A percentile compares a stretch with the other conserved stretches of the same genome.
phyloP scores from a whole-genome alignment of 805 yeast species.

The Candida ficus region DNA sequence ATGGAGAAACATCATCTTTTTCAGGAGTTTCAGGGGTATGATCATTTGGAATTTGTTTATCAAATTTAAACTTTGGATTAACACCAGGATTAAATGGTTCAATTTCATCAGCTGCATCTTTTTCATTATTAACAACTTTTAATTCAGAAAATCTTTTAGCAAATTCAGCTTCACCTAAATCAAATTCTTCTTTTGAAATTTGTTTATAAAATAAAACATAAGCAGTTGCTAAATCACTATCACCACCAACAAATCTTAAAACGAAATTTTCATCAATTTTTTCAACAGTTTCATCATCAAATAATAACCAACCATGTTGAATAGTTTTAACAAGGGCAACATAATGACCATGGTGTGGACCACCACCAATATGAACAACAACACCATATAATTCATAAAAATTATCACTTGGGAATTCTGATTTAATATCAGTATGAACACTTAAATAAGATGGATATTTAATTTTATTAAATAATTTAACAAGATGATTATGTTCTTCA shows the following conservation, averaged over 20 bases:
- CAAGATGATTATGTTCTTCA: conserved; percentile 74
- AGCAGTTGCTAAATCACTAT: conserved; percentile 85
- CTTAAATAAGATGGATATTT: conserved; percentile 71
- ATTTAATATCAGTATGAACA: conserved; percentile 41
- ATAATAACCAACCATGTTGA: conserved; percentile 80
- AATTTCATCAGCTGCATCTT: background rate
- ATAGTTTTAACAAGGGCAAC: conserved; percentile 79
- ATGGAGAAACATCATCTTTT: conserved; percentile 16
- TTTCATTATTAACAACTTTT: background rate
- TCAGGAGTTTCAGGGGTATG: background rate
- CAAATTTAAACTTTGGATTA: conserved; percentile 5
- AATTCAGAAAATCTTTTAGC: background rate
- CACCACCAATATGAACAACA: conserved; percentile 94
- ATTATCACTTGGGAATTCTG: conserved; percentile 47
- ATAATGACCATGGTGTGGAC: conserved; percentile 97
- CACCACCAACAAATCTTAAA: conserved; percentile 80
- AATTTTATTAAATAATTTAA: conserved; percentile 81
- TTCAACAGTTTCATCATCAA: conserved; percentile 95
- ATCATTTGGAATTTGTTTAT: background rate
- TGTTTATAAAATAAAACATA: conserved; percentile 81
- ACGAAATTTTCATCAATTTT: conserved; percentile 80
- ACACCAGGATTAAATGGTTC: background rate
- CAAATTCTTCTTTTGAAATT: conserved; percentile 35
- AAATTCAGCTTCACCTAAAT: background rate
- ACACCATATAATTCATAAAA: conserved; percentile 79